phyloP scores from a whole-genome alignment of 1,139 yeast species.

The Meyerozyma athensensis region DNA sequence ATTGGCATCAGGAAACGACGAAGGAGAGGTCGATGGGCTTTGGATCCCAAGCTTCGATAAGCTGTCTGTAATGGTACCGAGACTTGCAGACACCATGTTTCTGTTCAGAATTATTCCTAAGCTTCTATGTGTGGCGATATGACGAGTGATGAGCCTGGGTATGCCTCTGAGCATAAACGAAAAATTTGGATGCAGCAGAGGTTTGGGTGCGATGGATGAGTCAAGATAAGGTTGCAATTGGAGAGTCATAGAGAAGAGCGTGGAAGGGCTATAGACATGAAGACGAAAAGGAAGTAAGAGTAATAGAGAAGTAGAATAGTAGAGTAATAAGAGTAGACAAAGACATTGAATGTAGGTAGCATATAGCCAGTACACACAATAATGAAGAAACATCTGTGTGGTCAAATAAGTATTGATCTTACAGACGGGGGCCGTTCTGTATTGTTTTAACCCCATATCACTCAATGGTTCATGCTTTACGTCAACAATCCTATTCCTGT shows the following conservation, averaged over 20 bases:
- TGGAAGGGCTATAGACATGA: not conserved
- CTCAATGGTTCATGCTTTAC: no score
- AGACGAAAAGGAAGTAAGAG: not conserved
- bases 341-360: no score
- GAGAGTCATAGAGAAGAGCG: not conserved
- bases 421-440: no score
- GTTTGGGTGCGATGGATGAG: slow-evolving; percentile 2
- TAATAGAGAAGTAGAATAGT: not conserved
- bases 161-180: slow-evolving; percentile 6
- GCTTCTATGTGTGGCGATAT: not conserved
- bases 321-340: not conserved
- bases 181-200: slow-evolving; percentile 1
- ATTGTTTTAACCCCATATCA: no score
- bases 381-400: no score
- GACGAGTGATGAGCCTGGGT: slow-evolving; percentile 4
- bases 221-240: not conserved
- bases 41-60: slow-evolving; percentile 35
- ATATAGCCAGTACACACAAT: no score
- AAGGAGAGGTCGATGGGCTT: slow-evolving; percentile 23
- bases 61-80: slow-evolving; percentile 31
- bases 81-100: slow-evolving; percentile 10
- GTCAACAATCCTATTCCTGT: no score
- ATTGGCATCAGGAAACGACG: slow-evolving; percentile 66
- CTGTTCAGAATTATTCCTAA: not conserved
- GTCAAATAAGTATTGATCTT: no score